Percentiles rank a stretch among this genome's conserved stretches.
Evolutionary conservation across 2,329 filamentous ascomycete genomes (phyloP).

Genomic region (Atkinsonella texensis): DNA sequence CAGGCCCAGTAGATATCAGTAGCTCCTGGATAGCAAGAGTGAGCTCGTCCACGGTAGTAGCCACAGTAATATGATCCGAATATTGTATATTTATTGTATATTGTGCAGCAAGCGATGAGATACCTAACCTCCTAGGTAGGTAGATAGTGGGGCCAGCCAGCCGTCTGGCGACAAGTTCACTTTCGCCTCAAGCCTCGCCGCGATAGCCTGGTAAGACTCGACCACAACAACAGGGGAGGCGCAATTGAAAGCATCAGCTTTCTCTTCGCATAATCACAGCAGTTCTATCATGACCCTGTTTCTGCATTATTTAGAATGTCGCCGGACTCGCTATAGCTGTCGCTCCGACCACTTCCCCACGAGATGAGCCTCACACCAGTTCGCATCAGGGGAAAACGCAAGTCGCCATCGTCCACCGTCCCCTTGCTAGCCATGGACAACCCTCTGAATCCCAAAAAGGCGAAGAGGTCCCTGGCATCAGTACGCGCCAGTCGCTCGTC

Average conservation of each 20-base stretch:
- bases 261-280: background rate
- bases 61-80: too few species aligned
- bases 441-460: slow-evolving; percentile 11
- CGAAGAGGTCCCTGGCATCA: slow-evolving; percentile 17
- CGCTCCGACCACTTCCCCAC: background rate
- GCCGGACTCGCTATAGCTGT: background rate
- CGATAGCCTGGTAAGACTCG: too few species aligned
- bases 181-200: too few species aligned
- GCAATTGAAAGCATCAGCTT: background rate
- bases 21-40: too few species aligned
- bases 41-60: too few species aligned
- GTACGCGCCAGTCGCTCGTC: slow-evolving; percentile 17
- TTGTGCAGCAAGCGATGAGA: too few species aligned
- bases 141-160: too few species aligned
- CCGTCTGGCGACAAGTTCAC: too few species aligned
- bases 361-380: slow-evolving; percentile 38
- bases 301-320: background rate
- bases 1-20: too few species aligned
- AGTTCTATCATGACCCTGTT: background rate
- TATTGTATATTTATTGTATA: too few species aligned
- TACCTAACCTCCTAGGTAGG: too few species aligned
- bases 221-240: background rate
- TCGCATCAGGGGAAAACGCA: slow-evolving; percentile 34
- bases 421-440: slow-evolving; percentile 5
- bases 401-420: slow-evolving; percentile 10